Conservation (phyloP, 352 stramenopile genomes). For the Pythium dissimile region DNA sequence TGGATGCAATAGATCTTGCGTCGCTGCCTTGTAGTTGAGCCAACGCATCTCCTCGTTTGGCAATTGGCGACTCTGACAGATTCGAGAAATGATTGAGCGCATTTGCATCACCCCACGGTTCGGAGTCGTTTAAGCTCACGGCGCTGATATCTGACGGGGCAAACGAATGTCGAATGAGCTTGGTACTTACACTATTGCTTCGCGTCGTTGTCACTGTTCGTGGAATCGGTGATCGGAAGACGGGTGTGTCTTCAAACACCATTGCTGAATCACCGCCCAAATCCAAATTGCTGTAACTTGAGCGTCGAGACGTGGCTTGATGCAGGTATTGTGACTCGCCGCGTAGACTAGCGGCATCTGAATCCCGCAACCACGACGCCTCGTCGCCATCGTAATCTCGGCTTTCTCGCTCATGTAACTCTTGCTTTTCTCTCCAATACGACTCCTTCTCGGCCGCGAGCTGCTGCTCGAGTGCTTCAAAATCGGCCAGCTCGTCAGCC, state of each 20-base stretch:
- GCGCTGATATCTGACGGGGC: slow-evolving; percentile 60
- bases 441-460: slow-evolving; percentile 54
- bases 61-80: slow-evolving; percentile 30
- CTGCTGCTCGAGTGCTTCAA: slow-evolving; percentile 72
- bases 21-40: not conserved
- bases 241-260: slow-evolving; percentile 30
- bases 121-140: slow-evolving; percentile 78
- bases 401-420: not conserved
- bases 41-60: slow-evolving; percentile 14
- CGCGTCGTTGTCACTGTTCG: not conserved
- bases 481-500: slow-evolving; percentile 71
- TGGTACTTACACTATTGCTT: not conserved
- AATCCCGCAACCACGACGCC: slow-evolving; percentile 16
- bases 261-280: slow-evolving; percentile 39
- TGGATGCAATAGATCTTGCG: not conserved
- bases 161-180: slow-evolving; percentile 16
- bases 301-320: not conserved
- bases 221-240: slow-evolving; percentile 14
- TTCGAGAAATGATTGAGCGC: slow-evolving; percentile 36
- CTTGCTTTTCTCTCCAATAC: slow-evolving; percentile 44
- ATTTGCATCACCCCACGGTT: slow-evolving; percentile 46
- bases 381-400: slow-evolving; percentile 2
- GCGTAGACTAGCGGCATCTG: slow-evolving; percentile 1
- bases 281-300: slow-evolving; percentile 33
- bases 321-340: not conserved